A percentile compares a stretch with the other conserved stretches of the same genome.
These are phyloP conservation scores for Saccharomyces paradoxus DNA, from an alignment of 805 yeast species.

Conservation along the genomic window DNA sequence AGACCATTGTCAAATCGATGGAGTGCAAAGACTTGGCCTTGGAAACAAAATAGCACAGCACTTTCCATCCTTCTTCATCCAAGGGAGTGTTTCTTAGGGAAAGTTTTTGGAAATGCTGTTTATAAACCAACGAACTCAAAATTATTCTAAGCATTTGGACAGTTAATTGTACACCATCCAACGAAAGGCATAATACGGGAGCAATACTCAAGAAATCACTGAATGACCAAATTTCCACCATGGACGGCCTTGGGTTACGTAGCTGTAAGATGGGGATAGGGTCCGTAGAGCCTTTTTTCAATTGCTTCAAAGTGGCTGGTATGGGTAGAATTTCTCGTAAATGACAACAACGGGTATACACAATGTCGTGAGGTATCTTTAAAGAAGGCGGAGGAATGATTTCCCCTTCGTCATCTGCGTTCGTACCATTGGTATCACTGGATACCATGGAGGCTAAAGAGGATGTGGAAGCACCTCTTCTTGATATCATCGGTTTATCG, in stretches of 20 bases:
- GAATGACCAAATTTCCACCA: constrained; percentile 79
- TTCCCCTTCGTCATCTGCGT: constrained; percentile 15
- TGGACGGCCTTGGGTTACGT: constrained; percentile 79
- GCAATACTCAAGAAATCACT: constrained; percentile 83
- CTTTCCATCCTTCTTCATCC: constrained; percentile 70
- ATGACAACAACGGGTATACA: constrained; percentile 90
- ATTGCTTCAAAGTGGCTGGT: constrained; percentile 78
- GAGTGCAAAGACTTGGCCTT: constrained; percentile 49
- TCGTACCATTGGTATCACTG: constrained; percentile 3
- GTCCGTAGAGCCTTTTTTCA: constrained; percentile 65
- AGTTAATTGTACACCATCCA: constrained; percentile 74
- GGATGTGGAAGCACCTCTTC: constrained; percentile 23
- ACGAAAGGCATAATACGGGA: constrained; percentile 65
- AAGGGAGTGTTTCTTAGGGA: constrained; percentile 75
- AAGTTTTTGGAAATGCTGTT: constrained; percentile 56
- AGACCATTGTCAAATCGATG: constrained; percentile 53
- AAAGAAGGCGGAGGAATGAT: constrained; percentile 25
- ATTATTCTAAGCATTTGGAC: constrained; percentile 67
- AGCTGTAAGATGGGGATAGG: constrained; percentile 73
- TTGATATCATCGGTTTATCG: constrained; percentile 38
- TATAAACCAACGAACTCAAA: constrained; percentile 58
- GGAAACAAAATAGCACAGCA: constrained; percentile 69
- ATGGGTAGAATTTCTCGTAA: constrained; percentile 85
- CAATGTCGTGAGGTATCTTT: constrained; percentile 48
- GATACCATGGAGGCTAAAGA: constrained; percentile 15